These are phyloP conservation scores for Warburgia ugandensis DNA, from an alignment of 164 flowering plant genomes.

Conservation along the genomic window DNA sequence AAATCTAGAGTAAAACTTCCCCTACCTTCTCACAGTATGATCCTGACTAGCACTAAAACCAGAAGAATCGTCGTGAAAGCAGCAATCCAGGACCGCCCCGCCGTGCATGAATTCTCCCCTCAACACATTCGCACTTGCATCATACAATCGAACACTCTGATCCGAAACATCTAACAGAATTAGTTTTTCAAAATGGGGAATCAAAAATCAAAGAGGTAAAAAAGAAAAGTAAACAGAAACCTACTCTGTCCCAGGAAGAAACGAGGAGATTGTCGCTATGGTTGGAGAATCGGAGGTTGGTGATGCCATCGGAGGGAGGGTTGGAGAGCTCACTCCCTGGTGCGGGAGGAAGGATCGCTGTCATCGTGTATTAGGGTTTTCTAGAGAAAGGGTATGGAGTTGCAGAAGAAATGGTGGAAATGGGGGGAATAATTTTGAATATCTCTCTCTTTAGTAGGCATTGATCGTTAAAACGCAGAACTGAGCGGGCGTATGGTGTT, in stretches of 20 bases:
- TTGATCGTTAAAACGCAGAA: too few relatives aligned
- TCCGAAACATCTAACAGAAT: neutral
- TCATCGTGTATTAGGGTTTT: slow-evolving; percentile 24
- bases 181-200: neutral
- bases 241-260: slow-evolving; percentile 96
- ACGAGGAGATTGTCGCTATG: slow-evolving; percentile 92
- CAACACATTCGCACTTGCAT: slow-evolving; percentile 69
- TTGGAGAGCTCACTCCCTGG: slow-evolving; percentile 73
- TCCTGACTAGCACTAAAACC: slow-evolving; percentile 86
- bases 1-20: neutral
- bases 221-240: too few relatives aligned
- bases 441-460: too few relatives aligned
- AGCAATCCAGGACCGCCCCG: slow-evolving; percentile 86
- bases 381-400: too few relatives aligned
- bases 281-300: slow-evolving; percentile 92
- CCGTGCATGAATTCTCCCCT: slow-evolving; percentile 92
- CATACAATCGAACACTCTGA: slow-evolving; percentile 82
- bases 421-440: too few relatives aligned
- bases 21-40: slow-evolving; percentile 80
- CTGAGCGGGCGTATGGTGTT: too few relatives aligned
- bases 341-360: slow-evolving; percentile 36
- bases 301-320: slow-evolving; percentile 91
- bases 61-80: slow-evolving; percentile 96
- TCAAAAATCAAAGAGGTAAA: neutral
- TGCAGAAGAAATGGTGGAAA: neutral